Evolutionary conservation across 2,329 filamentous ascomycete genomes (phyloP).

Genomic region (Septoria petroselini): DNA sequence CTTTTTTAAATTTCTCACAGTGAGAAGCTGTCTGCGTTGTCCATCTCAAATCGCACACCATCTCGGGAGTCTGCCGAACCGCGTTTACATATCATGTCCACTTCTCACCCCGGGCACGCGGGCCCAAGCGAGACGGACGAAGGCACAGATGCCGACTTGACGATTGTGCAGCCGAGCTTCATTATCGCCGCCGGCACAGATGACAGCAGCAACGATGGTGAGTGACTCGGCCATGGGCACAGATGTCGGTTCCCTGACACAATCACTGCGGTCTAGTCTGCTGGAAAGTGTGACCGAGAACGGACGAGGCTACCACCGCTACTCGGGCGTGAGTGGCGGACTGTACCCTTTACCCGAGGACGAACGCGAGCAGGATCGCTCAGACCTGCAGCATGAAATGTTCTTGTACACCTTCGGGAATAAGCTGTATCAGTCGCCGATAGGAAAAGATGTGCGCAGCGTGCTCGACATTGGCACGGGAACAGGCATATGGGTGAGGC

Average conservation of each 20-base stretch:
- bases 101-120: neutral
- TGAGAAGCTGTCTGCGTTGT: neutral
- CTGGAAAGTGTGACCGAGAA: constrained; percentile 15
- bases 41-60: neutral
- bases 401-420: constrained; percentile 29
- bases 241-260: constrained; percentile 5
- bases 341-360: constrained; percentile 34
- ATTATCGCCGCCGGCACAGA: constrained; percentile 3
- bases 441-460: constrained; percentile 37
- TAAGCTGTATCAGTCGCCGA: constrained; percentile 43
- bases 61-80: neutral
- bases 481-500: constrained; percentile 47
- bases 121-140: neutral
- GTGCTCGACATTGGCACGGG: constrained; percentile 52
- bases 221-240: constrained; percentile 11
- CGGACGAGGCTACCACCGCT: constrained; percentile 19
- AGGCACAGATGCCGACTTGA: neutral
- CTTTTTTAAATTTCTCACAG: too few species aligned
- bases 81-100: neutral
- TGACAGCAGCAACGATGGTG: constrained; percentile 7
- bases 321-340: constrained; percentile 29
- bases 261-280: constrained; percentile 5
- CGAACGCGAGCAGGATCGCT: constrained; percentile 31
- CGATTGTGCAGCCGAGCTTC: constrained; percentile 2
- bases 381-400: constrained; percentile 34